A percentile compares a stretch with the other conserved stretches of the same genome.
Evolutionary conservation across 352 stramenopile genomes (phyloP).

Genomic region (Globisporangium rhizosaccharum): DNA sequence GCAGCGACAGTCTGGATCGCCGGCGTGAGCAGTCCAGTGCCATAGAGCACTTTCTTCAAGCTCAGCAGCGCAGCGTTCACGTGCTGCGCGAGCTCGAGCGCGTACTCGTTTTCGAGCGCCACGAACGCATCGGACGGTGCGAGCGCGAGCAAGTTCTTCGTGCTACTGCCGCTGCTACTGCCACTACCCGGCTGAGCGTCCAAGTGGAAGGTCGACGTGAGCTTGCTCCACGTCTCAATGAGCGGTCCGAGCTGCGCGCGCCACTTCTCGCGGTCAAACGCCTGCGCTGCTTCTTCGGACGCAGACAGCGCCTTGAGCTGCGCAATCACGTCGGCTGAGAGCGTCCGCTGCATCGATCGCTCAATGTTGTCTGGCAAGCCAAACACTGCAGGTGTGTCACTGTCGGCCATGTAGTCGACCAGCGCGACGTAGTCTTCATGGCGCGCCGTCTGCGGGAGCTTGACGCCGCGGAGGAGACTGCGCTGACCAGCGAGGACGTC

Average conservation of each 20-base stretch:
- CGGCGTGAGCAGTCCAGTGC: constrained; percentile 86
- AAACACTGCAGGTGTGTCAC: constrained; percentile 83
- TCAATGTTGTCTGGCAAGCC: constrained; percentile 94
- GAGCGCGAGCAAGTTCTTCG: constrained; percentile 39
- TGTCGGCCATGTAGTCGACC: constrained; percentile 70
- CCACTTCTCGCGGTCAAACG: constrained; percentile 93
- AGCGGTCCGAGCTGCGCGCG: constrained; percentile 83
- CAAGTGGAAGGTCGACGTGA: constrained; percentile 56
- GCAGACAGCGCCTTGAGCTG: constrained; percentile 84
- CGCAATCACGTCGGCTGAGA: constrained; percentile 76
- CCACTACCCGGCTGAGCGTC: constrained; percentile 14
- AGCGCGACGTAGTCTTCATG: constrained; percentile 67
- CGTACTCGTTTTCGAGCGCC: constrained; percentile 83
- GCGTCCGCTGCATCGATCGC: constrained; percentile 88
- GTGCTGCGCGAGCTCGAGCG: constrained; percentile 56
- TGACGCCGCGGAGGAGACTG: constrained; percentile 54
- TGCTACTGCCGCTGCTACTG: constrained; percentile 2
- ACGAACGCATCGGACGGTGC: constrained; percentile 90
- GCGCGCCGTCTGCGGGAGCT: constrained; percentile 56
- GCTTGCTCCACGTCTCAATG: constrained; percentile 86
- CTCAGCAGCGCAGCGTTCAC: constrained; percentile 71
- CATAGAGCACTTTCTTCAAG: constrained; percentile 90
- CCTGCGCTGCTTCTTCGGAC: constrained; percentile 43
- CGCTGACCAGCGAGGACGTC: constrained; percentile 71
- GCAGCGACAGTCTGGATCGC: constrained; percentile 78